These are phyloP conservation scores for Rhodotorula babjevae DNA, from an alignment of 768 basidiomycete genomes.

Conservation along the genomic window DNA sequence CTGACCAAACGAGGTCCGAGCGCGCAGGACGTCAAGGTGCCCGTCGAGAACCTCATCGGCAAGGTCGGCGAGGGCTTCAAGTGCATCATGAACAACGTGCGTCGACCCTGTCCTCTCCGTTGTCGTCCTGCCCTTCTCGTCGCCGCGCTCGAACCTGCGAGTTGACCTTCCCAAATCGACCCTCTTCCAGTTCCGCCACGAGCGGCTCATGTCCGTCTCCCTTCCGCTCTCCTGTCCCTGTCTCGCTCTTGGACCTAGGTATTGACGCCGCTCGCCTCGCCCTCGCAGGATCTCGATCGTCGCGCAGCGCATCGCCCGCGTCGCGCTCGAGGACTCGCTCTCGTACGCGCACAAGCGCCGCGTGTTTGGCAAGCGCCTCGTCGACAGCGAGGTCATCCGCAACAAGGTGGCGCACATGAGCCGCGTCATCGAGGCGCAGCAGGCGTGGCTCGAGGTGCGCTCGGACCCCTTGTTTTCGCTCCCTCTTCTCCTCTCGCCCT, in stretches of 20 bases:
- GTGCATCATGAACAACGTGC: slow-evolving; percentile 43
- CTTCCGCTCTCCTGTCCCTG: background rate
- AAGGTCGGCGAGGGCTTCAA: slow-evolving; percentile 42
- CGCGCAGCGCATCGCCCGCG: slow-evolving; percentile 35
- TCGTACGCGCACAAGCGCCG: slow-evolving; percentile 31
- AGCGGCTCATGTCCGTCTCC: slow-evolving; percentile 22
- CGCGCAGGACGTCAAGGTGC: slow-evolving; percentile 43
- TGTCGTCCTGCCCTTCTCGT: too few relatives aligned
- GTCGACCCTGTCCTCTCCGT: slow-evolving; percentile 25
- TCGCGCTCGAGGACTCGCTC: slow-evolving; percentile 39
- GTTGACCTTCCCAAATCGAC: background rate
- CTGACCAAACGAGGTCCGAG: background rate
- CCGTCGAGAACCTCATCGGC: slow-evolving; percentile 44
- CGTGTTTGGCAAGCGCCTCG: slow-evolving; percentile 38
- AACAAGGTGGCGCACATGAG: slow-evolving; percentile 42
- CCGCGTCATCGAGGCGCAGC: slow-evolving; percentile 34
- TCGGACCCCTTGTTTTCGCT: too few relatives aligned
- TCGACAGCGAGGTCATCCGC: slow-evolving; percentile 41
- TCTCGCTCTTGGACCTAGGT: too few relatives aligned
- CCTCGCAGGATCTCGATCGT: slow-evolving; percentile 18
- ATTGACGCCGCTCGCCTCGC: too few relatives aligned
- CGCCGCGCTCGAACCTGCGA: background rate
- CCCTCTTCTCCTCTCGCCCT: too few relatives aligned
- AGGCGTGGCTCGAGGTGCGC: slow-evolving; percentile 43
- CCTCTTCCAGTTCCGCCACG: slow-evolving; percentile 11